Evolutionary conservation across 2,329 filamentous ascomycete species (phyloP).

Genomic region (Diaporthe vaccinii): DNA sequence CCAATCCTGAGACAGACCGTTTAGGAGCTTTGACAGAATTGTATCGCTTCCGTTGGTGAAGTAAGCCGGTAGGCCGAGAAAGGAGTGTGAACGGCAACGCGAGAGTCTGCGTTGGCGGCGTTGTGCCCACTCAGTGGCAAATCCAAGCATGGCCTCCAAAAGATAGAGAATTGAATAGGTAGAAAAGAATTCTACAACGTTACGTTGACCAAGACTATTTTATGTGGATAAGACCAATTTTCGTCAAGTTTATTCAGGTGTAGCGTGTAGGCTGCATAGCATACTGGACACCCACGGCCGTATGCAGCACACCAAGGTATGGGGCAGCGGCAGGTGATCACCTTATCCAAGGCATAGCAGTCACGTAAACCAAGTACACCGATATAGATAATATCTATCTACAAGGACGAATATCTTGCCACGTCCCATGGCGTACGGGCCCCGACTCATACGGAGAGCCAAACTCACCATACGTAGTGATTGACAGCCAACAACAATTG

Average conservation of each 20-base stretch:
- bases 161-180: background rate
- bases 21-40: background rate
- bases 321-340: background rate
- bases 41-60: background rate
- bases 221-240: background rate
- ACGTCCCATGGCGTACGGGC: background rate
- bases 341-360: background rate
- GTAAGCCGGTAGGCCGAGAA: too few relatives aligned
- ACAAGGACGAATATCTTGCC: background rate
- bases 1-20: background rate
- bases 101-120: background rate
- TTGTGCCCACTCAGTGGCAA: background rate
- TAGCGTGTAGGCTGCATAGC: background rate
- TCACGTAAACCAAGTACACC: background rate
- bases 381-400: background rate
- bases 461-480: background rate
- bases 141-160: background rate
- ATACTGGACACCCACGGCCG: background rate
- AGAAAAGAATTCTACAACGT: fast-evolving
- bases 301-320: background rate
- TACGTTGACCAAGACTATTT: background rate
- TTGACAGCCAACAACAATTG: background rate
- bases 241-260: background rate
- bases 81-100: background rate
- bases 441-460: background rate